These are phyloP conservation scores for cucumber (Cucumis sativus) DNA, from an alignment of 306 rosid species.

Conservation along the genomic window Cucumber_9930_V3 NC_026656.2:11175501-11176000, in stretches of 20 bases:
- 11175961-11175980: conserved; percentile 64
- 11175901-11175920: conserved; percentile 22
- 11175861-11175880: neutral
- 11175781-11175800: neutral
- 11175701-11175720: neutral
- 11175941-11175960: conserved; percentile 62
- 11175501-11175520: neutral
- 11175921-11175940: conserved; percentile 48
- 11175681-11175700: neutral
- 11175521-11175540: neutral
- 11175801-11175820: neutral
- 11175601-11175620: neutral
- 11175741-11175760: neutral
- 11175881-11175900: neutral
- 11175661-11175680: neutral
- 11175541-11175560: neutral
- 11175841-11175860: neutral
- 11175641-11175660: neutral
- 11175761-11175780: neutral
- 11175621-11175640: neutral
- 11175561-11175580: neutral
- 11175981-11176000: conserved; percentile 57
- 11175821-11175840: neutral
- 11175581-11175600: neutral
- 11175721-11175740: neutral